Evolutionary conservation across 345 rosid genomes (phyloP).

Genomic region (Linum tenue): DNA sequence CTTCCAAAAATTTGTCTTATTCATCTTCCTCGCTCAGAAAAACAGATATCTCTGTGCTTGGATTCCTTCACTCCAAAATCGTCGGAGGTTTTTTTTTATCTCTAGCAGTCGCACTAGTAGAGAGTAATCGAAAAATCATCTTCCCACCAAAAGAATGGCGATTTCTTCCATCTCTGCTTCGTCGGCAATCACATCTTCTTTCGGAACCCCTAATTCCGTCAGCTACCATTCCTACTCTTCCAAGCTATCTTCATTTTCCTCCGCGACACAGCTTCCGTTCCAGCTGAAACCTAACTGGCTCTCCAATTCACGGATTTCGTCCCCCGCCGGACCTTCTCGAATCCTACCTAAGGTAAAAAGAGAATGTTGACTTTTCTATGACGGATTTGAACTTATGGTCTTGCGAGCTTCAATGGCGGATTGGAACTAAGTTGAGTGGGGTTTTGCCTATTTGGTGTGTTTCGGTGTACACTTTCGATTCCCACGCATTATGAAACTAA

Average conservation of each 20-base stretch:
- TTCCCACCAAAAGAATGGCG: conserved; percentile 31
- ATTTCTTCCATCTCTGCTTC: conserved; percentile 33
- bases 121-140: no score
- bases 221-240: conserved; percentile 11
- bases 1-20: no score
- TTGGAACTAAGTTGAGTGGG: not conserved
- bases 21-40: no score
- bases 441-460: not conserved
- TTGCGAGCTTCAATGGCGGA: not conserved
- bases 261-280: conserved; percentile 23
- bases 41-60: no score
- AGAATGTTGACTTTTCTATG: not conserved
- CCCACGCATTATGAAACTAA: not conserved
- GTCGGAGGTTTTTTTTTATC: no score
- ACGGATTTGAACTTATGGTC: no score
- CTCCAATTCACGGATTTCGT: conserved; percentile 11
- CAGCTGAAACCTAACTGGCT: conserved; percentile 14
- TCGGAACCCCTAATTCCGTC: not conserved
- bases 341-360: conserved; percentile 17
- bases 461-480: not conserved
- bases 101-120: no score
- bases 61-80: no score
- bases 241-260: conserved; percentile 23
- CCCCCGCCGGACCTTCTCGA: conserved; percentile 23
- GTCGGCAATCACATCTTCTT: conserved; percentile 14